Conservation (phyloP, 163 green algal genomes). For the Prototheca wickerhamii region DNA sequence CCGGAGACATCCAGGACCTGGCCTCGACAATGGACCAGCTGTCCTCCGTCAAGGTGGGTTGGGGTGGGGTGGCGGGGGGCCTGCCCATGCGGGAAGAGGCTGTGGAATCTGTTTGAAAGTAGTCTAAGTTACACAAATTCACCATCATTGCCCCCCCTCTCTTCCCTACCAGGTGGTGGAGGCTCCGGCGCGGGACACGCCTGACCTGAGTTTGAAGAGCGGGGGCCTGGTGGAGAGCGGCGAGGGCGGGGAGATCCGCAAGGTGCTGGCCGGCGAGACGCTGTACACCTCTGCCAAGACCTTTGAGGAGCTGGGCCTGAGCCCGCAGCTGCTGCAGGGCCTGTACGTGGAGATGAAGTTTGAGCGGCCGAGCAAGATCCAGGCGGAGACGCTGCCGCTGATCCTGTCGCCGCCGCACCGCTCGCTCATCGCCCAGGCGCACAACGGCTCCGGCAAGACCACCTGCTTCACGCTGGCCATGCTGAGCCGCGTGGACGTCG, state of each 20-base stretch:
- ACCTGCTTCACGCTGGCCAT: constrained; percentile 98
- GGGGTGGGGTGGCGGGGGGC: background rate
- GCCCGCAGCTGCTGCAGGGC: constrained; percentile 64
- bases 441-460: constrained; percentile 98
- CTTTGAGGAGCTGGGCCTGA: constrained; percentile 73
- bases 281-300: constrained; percentile 64
- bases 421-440: constrained; percentile 92
- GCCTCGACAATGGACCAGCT: background rate
- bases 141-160: background rate
- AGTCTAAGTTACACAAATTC: too few relatives aligned
- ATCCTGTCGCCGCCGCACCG: constrained; percentile 79
- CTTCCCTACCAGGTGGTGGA: constrained; percentile 5
- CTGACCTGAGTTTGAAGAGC: constrained; percentile 9
- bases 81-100: constrained; percentile 3
- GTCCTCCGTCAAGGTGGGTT: background rate
- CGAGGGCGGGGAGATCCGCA: constrained; percentile 25
- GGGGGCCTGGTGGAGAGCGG: constrained; percentile 13
- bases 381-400: constrained; percentile 93
- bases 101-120: background rate
- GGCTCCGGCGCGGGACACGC: constrained; percentile 6
- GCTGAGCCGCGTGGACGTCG: constrained; percentile 78
- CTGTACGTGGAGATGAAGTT: constrained; percentile 99
- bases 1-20: too few relatives aligned
- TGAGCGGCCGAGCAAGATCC: constrained; percentile 69
- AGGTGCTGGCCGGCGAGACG: constrained; percentile 35